A percentile compares a stretch with the other conserved stretches of the same genome.
Evolutionary conservation across 164 flowering plant species (phyloP).

Genomic region (Tetrastigma voinierianum): DNA sequence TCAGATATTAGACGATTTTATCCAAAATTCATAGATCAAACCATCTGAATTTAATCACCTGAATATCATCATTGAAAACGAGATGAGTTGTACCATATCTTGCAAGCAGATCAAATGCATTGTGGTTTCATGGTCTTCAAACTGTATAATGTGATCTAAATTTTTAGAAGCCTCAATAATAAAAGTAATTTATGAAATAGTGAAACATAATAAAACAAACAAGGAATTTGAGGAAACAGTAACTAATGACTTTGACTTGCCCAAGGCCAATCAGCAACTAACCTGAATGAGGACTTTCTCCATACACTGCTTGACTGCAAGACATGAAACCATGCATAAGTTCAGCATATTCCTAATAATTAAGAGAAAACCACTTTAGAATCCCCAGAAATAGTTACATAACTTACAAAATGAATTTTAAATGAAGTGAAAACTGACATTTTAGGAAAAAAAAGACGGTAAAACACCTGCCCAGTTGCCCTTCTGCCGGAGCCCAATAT

Average conservation of each 20-base stretch:
- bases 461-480: constrained; percentile 47
- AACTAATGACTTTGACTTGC: background rate
- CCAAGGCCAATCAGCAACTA: background rate
- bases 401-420: background rate
- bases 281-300: constrained; percentile 49
- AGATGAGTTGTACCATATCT: constrained; percentile 51
- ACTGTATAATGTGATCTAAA: constrained; percentile 20
- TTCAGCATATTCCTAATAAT: constrained; percentile 42
- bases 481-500: constrained; percentile 51
- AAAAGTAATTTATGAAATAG: background rate
- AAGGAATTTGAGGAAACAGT: too few relatives aligned
- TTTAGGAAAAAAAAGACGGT: background rate
- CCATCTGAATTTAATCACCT: constrained; percentile 19
- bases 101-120: constrained; percentile 47
- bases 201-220: too few relatives aligned
- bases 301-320: constrained; percentile 49
- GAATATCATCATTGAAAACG: constrained; percentile 54
- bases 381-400: background rate
- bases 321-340: constrained; percentile 47
- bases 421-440: background rate
- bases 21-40: background rate
- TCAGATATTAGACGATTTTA: background rate
- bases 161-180: background rate
- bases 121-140: constrained; percentile 55
- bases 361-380: constrained; percentile 3